Evolutionary conservation across 2,329 filamentous ascomycete genomes (phyloP).

Genomic region (Fusarium sp.): DNA sequence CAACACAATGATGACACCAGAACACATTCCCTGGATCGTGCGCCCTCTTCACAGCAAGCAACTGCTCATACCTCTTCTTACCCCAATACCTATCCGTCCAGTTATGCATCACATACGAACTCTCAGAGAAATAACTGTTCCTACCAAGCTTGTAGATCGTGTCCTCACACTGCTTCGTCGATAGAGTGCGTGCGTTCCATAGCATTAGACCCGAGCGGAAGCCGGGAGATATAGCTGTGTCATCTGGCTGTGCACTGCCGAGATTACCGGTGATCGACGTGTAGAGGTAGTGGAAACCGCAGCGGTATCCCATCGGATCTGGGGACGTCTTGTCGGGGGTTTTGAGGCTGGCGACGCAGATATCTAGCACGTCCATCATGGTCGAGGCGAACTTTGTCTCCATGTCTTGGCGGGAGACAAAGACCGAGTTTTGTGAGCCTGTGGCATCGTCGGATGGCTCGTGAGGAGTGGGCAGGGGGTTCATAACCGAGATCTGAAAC

Average conservation of each 20-base stretch:
- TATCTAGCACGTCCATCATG: constrained; percentile 3
- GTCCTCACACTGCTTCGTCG: not conserved
- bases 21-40: not conserved
- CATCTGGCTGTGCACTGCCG: not conserved
- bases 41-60: not conserved
- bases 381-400: not conserved
- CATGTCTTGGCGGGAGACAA: not conserved
- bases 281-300: constrained; percentile 4
- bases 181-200: not conserved
- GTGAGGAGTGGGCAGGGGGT: not conserved
- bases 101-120: constrained; percentile 7
- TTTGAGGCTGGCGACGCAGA: not conserved
- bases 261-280: not conserved
- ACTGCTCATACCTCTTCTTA: not conserved
- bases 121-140: constrained; percentile 9
- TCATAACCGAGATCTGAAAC: not conserved
- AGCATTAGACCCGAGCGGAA: not conserved
- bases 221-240: not conserved
- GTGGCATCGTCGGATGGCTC: not conserved
- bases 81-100: constrained; percentile 6
- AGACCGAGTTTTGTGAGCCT: constrained; percentile 1
- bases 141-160: not conserved
- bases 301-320: not conserved
- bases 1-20: constrained; percentile 12
- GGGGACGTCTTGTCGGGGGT: not conserved